Percentiles rank a stretch among this genome's conserved stretches.
These are phyloP conservation scores for Penicillium robsamsonii DNA, from an alignment of 495 filamentous ascomycete species.

Conservation along the genomic window DNA sequence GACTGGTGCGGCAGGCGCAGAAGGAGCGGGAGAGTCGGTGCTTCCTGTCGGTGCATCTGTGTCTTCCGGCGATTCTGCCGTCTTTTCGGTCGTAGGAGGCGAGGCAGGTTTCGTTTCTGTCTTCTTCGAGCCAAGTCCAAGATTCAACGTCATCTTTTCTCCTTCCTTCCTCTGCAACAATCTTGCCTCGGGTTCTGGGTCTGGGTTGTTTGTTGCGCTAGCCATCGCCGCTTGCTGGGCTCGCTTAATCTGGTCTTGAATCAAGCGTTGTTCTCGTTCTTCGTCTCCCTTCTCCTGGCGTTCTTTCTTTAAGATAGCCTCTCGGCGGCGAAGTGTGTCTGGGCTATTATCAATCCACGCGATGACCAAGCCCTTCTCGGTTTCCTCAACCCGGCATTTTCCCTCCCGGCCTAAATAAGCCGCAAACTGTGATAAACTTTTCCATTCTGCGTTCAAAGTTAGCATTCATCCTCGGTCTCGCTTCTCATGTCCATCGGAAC, in stretches of 20 bases:
- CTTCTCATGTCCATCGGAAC: neutral
- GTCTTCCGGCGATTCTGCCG: constrained; percentile 16
- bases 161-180: constrained; percentile 68
- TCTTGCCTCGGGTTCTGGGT: constrained; percentile 41
- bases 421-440: constrained; percentile 79
- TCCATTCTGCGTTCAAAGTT: constrained; percentile 54
- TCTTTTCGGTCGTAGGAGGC: constrained; percentile 17
- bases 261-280: constrained; percentile 75
- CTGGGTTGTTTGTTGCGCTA: constrained; percentile 33
- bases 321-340: constrained; percentile 73
- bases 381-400: constrained; percentile 82
- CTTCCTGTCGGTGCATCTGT: constrained; percentile 24
- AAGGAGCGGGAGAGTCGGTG: constrained; percentile 22
- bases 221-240: constrained; percentile 49
- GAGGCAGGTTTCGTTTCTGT: constrained; percentile 32
- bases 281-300: constrained; percentile 85
- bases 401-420: constrained; percentile 81
- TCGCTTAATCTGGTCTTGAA: constrained; percentile 74
- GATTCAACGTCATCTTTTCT: constrained; percentile 78
- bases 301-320: constrained; percentile 80
- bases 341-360: constrained; percentile 89
- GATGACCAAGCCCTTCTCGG: constrained; percentile 79
- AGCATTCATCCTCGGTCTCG: neutral
- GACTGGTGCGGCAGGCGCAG: constrained; percentile 28
- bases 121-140: constrained; percentile 53